These are phyloP conservation scores for Boletus speciosus DNA, from an alignment of 768 basidiomycete genomes.

Conservation along the genomic window DNA sequence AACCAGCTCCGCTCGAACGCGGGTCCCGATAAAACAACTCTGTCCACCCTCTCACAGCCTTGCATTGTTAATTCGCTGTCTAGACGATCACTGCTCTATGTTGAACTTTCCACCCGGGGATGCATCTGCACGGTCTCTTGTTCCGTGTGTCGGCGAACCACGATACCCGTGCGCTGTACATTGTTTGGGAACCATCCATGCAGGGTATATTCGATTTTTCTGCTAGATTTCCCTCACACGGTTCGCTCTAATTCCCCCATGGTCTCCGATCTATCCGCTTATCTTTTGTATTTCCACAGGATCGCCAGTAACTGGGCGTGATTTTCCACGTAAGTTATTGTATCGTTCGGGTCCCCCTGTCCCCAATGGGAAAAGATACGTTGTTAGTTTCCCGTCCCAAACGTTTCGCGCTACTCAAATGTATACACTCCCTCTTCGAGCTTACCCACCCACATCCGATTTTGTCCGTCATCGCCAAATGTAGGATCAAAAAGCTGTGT, in stretches of 20 bases:
- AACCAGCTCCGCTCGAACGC: constrained; percentile 35
- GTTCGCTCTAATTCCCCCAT: neutral
- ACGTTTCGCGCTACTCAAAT: neutral
- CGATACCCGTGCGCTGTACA: neutral
- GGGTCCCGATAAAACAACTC: neutral
- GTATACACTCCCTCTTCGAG: neutral
- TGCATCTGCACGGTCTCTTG: neutral
- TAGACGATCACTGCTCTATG: no score
- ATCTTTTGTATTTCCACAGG: neutral
- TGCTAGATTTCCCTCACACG: constrained; percentile 3
- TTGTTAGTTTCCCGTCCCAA: neutral
- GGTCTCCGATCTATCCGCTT: neutral
- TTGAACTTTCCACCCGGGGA: neutral
- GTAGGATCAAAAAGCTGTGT: neutral
- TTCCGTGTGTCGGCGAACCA: neutral
- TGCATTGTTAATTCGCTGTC: neutral
- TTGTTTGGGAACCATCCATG: neutral
- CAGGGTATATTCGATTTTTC: neutral
- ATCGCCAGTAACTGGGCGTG: neutral
- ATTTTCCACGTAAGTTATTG: neutral
- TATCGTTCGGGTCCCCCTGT: neutral
- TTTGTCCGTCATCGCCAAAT: neutral
- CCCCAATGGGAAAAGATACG: neutral
- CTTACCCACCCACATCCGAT: neutral
- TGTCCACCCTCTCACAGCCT: neutral